phyloP scores from a whole-genome alignment of 2,329 filamentous ascomycete species.

The Daldinia sp. region DNA sequence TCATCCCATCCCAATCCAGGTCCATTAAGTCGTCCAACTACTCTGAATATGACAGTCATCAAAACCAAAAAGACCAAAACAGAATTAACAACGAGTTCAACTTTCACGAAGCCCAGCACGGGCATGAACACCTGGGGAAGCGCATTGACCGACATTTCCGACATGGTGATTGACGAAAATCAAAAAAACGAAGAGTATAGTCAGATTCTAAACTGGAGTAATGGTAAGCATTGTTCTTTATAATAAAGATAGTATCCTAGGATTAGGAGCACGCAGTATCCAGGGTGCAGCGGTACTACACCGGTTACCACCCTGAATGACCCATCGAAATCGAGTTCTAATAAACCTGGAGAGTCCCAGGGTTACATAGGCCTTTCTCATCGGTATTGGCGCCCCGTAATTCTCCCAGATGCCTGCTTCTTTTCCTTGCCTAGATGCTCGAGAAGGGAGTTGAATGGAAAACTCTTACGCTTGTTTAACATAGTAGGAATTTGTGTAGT shows the following conservation, averaged over 20 bases:
- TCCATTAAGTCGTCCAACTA: slow-evolving; percentile 43
- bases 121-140: slow-evolving; percentile 17
- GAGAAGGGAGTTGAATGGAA: neutral
- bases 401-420: neutral
- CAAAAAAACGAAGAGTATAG: neutral
- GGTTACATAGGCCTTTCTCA: neutral
- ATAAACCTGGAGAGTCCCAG: slow-evolving; percentile 1
- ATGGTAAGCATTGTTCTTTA: slow-evolving; percentile 12
- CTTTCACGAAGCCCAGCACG: slow-evolving; percentile 39
- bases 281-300: neutral
- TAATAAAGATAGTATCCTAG: neutral
- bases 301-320: neutral
- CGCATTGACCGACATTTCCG: slow-evolving; percentile 1
- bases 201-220: slow-evolving; percentile 2
- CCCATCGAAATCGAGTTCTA: slow-evolving; percentile 6
- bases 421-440: neutral
- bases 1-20: slow-evolving; percentile 49
- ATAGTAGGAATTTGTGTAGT: neutral
- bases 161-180: slow-evolving; percentile 28
- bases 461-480: neutral
- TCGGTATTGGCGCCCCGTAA: neutral
- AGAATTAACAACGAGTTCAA: slow-evolving; percentile 45
- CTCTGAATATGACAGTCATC: slow-evolving; percentile 41
- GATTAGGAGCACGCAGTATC: neutral
- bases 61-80: slow-evolving; percentile 46